Conservation (phyloP, 805 yeast species). For the Vanderwaltozyma polyspora region DNA sequence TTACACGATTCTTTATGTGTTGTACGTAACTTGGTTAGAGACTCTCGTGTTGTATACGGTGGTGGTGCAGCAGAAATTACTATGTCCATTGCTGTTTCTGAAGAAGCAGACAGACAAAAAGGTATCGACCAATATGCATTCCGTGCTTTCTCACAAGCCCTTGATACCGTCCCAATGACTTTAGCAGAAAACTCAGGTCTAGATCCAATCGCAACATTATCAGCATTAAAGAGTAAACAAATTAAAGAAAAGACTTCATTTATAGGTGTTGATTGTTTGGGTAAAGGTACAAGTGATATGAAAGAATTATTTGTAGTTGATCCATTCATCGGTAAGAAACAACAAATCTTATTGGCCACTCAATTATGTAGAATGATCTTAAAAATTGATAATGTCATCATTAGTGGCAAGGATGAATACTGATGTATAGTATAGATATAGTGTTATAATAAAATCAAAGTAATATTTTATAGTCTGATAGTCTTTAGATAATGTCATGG, state of each 20-base stretch:
- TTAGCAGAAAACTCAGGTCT: conserved; percentile 95
- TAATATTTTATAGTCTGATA: too few species aligned
- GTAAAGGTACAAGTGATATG: conserved; percentile 84
- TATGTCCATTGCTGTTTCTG: conserved; percentile 81
- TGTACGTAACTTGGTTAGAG: conserved; percentile 87
- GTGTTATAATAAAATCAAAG: too few species aligned
- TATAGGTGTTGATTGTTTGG: conserved; percentile 90
- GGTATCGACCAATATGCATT: conserved; percentile 98
- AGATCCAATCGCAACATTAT: conserved; percentile 83
- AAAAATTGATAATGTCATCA: conserved; percentile 92
- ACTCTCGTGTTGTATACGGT: conserved; percentile 93
- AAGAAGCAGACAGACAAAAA: conserved; percentile 82
- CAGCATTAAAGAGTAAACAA: conserved; percentile 76
- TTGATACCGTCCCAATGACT: conserved; percentile 87
- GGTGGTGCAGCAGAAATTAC: conserved; percentile 98
- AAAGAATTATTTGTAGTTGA: conserved; percentile 88
- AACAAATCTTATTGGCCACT: conserved; percentile 89
- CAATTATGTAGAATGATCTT: conserved; percentile 96
- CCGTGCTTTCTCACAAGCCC: conserved; percentile 85
- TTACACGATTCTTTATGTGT: conserved; percentile 95
- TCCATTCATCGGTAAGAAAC: conserved; percentile 94
- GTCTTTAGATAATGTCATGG: too few species aligned
- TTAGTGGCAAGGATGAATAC: conserved; percentile 73
- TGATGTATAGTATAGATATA: too few species aligned
- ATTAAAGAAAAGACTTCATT: conserved; percentile 57